phyloP scores from a whole-genome alignment of 441 rosid genomes.

The Populus trichocarpa region DNA sequence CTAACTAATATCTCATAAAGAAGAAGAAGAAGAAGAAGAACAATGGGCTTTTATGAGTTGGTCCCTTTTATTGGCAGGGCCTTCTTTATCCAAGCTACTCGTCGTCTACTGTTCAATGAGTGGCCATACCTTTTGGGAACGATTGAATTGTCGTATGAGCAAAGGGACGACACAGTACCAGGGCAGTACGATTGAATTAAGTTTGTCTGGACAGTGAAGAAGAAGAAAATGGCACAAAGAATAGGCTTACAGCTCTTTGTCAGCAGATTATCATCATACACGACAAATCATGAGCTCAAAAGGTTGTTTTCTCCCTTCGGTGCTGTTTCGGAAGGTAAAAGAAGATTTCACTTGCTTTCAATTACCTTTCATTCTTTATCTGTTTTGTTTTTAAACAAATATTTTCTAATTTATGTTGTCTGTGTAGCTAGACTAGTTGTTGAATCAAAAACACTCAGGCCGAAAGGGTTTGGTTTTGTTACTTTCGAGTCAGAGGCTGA shows the following conservation, averaged over 20 bases:
- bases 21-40: too few relatives aligned
- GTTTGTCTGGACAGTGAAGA: background rate
- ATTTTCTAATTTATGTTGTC: background rate
- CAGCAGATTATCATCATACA: conserved; percentile 53
- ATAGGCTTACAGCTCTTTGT: conserved; percentile 40
- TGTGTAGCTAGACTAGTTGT: conserved; percentile 44
- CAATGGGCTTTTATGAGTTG: background rate
- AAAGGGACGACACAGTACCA: background rate
- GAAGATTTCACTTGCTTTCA: background rate
- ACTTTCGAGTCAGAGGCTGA: conserved; percentile 46
- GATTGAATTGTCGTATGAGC: background rate
- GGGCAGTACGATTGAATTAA: too few relatives aligned
- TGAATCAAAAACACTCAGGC: conserved; percentile 50
- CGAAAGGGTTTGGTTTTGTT: conserved; percentile 67
- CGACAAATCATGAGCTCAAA: conserved; percentile 40
- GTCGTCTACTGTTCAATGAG: too few relatives aligned
- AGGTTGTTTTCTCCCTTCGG: conserved; percentile 58
- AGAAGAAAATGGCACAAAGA: conserved; percentile 38
- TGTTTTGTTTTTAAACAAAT: background rate
- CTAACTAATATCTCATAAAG: background rate
- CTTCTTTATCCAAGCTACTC: background rate
- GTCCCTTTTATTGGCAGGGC: background rate
- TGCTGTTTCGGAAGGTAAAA: conserved; percentile 48
- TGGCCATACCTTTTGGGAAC: background rate
- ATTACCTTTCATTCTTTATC: background rate